Evolutionary conservation across 2,329 filamentous ascomycete species (phyloP), one percentile per base, ranked within the genome.

Genomic region (Trichoderma sp.): DNA sequence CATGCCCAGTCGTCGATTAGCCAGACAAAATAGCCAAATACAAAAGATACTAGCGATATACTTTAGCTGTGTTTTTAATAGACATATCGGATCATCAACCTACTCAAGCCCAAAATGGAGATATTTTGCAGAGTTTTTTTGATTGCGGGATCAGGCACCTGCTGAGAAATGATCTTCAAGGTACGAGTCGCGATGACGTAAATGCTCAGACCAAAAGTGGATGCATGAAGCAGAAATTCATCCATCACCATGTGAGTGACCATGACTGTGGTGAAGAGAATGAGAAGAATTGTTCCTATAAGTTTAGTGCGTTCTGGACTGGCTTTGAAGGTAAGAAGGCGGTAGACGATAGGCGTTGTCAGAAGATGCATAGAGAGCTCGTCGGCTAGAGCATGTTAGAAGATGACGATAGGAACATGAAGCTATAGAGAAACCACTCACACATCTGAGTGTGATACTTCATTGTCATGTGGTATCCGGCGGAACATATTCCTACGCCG

Each of bases 201-300:
- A 0, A 81, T 76, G 0, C 74, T 75, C 2, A 79, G 5, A 0
- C 77, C 80, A 70, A 82, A 82, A 0, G 75, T 71, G 0, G 74
- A 73, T 0, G 80, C 80, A 56, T 82, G 80, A 0, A 82, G 73
- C 0, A 82, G 51, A 30, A 82, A 82, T 61, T 82, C 80, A 32
- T 82, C 79, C 79, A 82, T 79, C 16, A 78, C 76, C 76, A 82
- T 81, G 43, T 82, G 80, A 0, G 79, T 77, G 6, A 81, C 75
- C 78, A 82, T 82, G 4, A 82, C 78, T 4, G 77, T 64, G 2
- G 71, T 76, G 2, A 78, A 78, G 0, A 77, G 66, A 0, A 66
- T 61, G 0, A 65, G 52, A 2, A 78, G 74, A 18, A 73, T 30
- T 0, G 68, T 67, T 5, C 75, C 76, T 0, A 77, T 61, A 0